Conservation (phyloP, 257 asterid species). For the Verbena officinalis region DNA sequence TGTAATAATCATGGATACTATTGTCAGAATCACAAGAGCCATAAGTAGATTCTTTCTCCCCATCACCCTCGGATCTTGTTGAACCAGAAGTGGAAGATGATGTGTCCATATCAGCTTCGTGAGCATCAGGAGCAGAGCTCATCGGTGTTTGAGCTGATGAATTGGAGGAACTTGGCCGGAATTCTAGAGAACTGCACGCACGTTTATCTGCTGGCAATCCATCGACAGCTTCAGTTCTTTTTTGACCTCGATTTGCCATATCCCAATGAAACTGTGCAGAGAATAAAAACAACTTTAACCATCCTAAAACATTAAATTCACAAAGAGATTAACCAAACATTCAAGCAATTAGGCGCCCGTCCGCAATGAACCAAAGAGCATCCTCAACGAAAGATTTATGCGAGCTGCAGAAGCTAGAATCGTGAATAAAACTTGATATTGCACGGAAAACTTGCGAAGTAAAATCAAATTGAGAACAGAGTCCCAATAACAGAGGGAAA, state of each 20-base stretch:
- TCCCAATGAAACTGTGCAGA: constrained; percentile 30
- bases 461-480: constrained; percentile 15
- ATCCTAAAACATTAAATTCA: constrained; percentile 16
- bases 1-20: constrained; percentile 61
- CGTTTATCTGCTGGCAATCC: constrained; percentile 94
- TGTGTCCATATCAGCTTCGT: constrained; percentile 73
- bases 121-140: constrained; percentile 53
- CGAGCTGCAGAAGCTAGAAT: not conserved
- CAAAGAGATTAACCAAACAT: constrained; percentile 2
- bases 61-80: constrained; percentile 72
- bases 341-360: not conserved
- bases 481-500: constrained; percentile 16
- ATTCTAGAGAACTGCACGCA: constrained; percentile 77
- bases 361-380: not conserved
- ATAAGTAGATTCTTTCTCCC: constrained; percentile 68
- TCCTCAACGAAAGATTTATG: too few species aligned
- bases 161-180: constrained; percentile 74
- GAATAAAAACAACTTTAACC: constrained; percentile 16
- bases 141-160: constrained; percentile 59
- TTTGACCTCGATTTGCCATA: constrained; percentile 91
- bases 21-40: constrained; percentile 84
- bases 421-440: not conserved
- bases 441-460: not conserved
- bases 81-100: constrained; percentile 83
- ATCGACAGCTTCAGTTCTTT: constrained; percentile 73